Percentiles rank a stretch among this genome's conserved stretches.
Conservation (phyloP, 805 yeast species). For the Spathaspora arborariae region DNA sequence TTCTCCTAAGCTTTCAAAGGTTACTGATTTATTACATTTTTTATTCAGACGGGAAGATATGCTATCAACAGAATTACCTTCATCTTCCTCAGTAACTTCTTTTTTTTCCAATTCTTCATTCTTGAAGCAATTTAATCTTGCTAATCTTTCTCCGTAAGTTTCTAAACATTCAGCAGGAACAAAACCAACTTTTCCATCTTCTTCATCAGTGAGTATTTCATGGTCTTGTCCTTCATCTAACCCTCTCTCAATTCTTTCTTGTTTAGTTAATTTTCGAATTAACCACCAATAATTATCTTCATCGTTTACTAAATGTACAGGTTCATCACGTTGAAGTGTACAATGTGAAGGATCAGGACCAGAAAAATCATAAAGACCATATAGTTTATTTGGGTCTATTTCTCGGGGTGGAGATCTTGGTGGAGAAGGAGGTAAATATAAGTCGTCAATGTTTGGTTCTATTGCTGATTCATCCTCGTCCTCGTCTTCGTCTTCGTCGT, state of each 20-base stretch:
- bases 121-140: conserved; percentile 87
- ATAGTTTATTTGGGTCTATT: conserved; percentile 75
- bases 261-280: conserved; percentile 45
- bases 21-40: conserved; percentile 30
- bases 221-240: conserved; percentile 13
- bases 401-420: conserved; percentile 78
- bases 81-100: neutral
- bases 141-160: conserved; percentile 85
- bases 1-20: conserved; percentile 35
- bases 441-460: conserved; percentile 38
- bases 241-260: conserved; percentile 28
- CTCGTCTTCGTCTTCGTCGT: conserved; percentile 10
- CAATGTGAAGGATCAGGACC: conserved; percentile 96
- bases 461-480: conserved; percentile 5
- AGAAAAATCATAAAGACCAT: conserved; percentile 80
- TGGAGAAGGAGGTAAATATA: conserved; percentile 54
- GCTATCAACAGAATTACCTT: conserved; percentile 3
- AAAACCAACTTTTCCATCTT: conserved; percentile 79
- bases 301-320: conserved; percentile 79
- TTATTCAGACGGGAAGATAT: neutral
- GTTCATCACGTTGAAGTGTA: conserved; percentile 71
- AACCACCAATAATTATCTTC: conserved; percentile 97
- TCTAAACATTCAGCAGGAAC: conserved; percentile 96
- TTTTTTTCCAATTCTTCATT: conserved; percentile 65
- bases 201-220: conserved; percentile 22